These are phyloP conservation scores for Pseudoturritis turrita DNA, from an alignment of 345 rosid species.

Conservation along the genomic window DNA sequence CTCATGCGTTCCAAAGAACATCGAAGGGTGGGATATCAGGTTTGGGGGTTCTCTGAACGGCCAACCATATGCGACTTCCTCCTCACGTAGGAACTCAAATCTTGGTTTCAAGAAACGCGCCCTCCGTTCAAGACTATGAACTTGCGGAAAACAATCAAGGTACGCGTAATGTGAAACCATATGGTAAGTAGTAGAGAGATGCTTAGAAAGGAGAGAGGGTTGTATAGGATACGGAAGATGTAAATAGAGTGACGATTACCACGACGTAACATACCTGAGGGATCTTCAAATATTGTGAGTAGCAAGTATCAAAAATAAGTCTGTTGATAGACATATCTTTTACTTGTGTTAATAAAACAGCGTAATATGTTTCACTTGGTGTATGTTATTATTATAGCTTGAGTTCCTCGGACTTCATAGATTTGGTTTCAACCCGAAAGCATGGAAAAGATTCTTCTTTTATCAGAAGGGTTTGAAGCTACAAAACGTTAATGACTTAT, in stretches of 20 bases:
- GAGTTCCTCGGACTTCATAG: neutral
- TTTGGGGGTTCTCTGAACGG: constrained; percentile 64
- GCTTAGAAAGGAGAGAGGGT: constrained; percentile 15
- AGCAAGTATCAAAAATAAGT: constrained; percentile 26
- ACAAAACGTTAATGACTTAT: no score
- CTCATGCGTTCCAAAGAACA: constrained; percentile 80
- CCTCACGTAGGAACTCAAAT: constrained; percentile 42
- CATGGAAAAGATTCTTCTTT: no score
- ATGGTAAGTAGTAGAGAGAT: constrained; percentile 15
- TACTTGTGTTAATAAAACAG: constrained; percentile 21
- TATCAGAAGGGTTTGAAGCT: no score
- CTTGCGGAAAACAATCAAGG: neutral
- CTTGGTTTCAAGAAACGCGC: constrained; percentile 42
- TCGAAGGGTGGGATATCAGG: constrained; percentile 98
- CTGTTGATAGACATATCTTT: constrained; percentile 18
- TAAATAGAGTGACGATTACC: constrained; percentile 24
- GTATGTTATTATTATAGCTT: neutral
- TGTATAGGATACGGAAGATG: constrained; percentile 26
- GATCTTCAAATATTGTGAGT: constrained; percentile 11
- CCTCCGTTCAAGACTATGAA: constrained; percentile 65
- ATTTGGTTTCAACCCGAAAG: neutral
- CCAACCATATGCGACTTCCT: constrained; percentile 60
- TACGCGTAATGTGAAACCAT: neutral
- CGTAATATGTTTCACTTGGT: neutral
- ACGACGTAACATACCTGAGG: constrained; percentile 23